Percentiles rank a stretch among this genome's conserved stretches.
Evolutionary conservation across 306 rosid species (phyloP).

Genomic region (Vigna angularis): DNA sequence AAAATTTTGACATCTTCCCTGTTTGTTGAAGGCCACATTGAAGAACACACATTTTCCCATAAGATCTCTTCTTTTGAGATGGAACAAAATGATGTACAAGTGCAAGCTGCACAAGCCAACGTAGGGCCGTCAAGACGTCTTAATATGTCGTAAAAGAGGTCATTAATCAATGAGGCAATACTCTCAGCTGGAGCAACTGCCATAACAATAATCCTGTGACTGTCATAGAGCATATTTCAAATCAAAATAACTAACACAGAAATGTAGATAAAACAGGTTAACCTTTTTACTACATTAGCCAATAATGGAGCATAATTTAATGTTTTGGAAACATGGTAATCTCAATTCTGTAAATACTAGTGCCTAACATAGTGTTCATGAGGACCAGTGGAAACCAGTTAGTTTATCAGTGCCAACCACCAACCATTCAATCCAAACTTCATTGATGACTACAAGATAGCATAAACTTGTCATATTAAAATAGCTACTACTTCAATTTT

Average conservation of each 20-base stretch:
- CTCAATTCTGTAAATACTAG: constrained; percentile 8
- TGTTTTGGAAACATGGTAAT: constrained; percentile 8
- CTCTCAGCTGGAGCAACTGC: constrained; percentile 63
- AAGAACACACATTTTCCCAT: constrained; percentile 88
- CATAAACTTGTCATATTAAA: neutral
- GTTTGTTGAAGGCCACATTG: constrained; percentile 90
- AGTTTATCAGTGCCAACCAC: constrained; percentile 27
- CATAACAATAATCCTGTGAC: constrained; percentile 44
- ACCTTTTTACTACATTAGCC: constrained; percentile 4
- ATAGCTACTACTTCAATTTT: neutral
- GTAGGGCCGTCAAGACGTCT: constrained; percentile 86
- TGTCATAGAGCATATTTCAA: constrained; percentile 49
- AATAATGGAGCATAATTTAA: constrained; percentile 21
- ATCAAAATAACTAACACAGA: constrained; percentile 10
- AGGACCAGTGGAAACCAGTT: constrained; percentile 11
- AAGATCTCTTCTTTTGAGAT: constrained; percentile 85
- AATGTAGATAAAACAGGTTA: constrained; percentile 1
- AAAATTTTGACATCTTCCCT: constrained; percentile 80
- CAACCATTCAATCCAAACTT: constrained; percentile 22
- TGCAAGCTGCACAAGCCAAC: constrained; percentile 83
- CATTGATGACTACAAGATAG: constrained; percentile 7
- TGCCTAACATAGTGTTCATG: neutral
- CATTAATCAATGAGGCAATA: constrained; percentile 69
- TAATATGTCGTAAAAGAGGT: constrained; percentile 84
- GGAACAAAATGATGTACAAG: constrained; percentile 80